Evolutionary conservation across 2,329 filamentous ascomycete species (phyloP), one percentile per base, ranked within the genome.

Genomic region (Verruconis gallopava): DNA sequence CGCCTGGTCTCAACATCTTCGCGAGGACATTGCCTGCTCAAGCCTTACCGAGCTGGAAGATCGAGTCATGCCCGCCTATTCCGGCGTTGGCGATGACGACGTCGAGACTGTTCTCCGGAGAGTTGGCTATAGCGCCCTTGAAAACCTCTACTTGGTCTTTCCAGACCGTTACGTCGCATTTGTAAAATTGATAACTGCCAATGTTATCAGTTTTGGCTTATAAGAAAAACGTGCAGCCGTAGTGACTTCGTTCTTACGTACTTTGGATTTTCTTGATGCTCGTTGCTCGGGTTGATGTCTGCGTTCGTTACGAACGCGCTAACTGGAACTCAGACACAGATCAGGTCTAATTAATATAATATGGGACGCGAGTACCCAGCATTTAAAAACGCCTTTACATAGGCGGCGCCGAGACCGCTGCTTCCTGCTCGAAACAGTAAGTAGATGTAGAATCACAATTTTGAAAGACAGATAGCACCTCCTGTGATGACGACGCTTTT

Each of bases 81-180:
- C 67, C 66, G 1, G 66, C 67, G 47, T 69, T 70, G 1, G 66
- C 65, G 41, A 70, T 61, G 11, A 69, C 67, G 11, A 68, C 49
- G 43, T 69, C 65, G 17, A 67, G 58, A 38, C 58, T 62, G 0
- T 61, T 56, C 18, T 50, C 47, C 0, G 63, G 64, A 5, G 60
- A 64, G 21, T 53, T 50, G 1, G 40, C 44, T 17, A 56, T 57
- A 1, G 65, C 64, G 0, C 51, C 56, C 42, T 66, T 58, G 28
- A 69, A 69, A 4, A 66, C 50, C 3, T 41, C 43, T 4, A 62
- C 56, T 46, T 68, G 63, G 19, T 66, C 54, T 0, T 67, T 57
- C 64, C 65, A 69, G 33, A 54, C 53, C 18, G 56, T 53, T 18
- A 68, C 60, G 21, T 69, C 63, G 45, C 63, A 65, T 45, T 60